phyloP scores from a whole-genome alignment of 305 asterid genomes.

The Plantago coronopus region DNA sequence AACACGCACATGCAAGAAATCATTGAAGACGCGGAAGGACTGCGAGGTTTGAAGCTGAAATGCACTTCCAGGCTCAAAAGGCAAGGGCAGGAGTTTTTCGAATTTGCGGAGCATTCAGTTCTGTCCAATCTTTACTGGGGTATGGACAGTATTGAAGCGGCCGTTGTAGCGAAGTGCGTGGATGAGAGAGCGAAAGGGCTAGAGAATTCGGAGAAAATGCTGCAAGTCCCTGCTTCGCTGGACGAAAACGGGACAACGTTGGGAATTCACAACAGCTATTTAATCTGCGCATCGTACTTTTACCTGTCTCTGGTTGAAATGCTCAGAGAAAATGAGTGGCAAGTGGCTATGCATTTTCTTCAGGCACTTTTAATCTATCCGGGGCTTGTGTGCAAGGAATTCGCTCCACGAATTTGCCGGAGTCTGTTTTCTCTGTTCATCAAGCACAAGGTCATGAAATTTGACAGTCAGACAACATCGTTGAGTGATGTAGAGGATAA shows the following conservation, averaged over 20 bases:
- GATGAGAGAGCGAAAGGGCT: constrained; percentile 38
- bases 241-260: constrained; percentile 57
- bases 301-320: constrained; percentile 52
- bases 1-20: constrained; percentile 39
- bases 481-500: constrained; percentile 30
- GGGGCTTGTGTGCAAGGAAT: constrained; percentile 39
- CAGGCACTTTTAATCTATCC: constrained; percentile 69
- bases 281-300: constrained; percentile 59
- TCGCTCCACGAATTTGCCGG: constrained; percentile 55
- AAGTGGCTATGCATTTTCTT: constrained; percentile 70
- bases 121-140: constrained; percentile 89
- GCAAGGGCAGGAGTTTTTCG: constrained; percentile 45
- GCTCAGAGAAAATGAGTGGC: constrained; percentile 55
- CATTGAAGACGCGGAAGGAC: constrained; percentile 32
- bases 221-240: constrained; percentile 78
- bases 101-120: constrained; percentile 65
- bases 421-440: constrained; percentile 32
- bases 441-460: constrained; percentile 16
- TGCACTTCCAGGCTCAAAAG: constrained; percentile 59
- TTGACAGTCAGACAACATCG: constrained; percentile 19
- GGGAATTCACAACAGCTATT: constrained; percentile 46
- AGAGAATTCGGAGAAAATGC: constrained; percentile 64
- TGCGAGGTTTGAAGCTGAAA: constrained; percentile 37
- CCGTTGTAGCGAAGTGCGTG: constrained; percentile 20
- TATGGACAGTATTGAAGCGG: constrained; percentile 44